phyloP scores from a whole-genome alignment of 805 yeast species.

The Saccharomycopsis selenospora region DNA sequence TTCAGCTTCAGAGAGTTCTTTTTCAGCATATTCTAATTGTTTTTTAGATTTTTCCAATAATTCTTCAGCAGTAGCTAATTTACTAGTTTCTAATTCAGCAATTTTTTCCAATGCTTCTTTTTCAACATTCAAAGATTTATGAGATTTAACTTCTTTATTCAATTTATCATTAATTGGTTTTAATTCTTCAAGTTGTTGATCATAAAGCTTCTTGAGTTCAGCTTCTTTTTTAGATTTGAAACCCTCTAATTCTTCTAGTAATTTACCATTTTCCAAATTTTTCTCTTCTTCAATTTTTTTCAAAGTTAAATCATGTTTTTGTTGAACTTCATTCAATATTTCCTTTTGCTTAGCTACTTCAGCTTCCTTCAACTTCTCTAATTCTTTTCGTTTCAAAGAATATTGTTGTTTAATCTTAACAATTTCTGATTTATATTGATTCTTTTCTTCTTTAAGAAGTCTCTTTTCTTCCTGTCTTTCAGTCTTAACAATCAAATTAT shows the following conservation, averaged over 20 bases:
- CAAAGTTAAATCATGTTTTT: slow-evolving; percentile 17
- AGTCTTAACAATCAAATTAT: slow-evolving; percentile 10
- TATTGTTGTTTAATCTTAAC: slow-evolving; percentile 7
- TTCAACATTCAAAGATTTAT: slow-evolving; percentile 11
- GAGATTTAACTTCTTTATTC: slow-evolving; percentile 4
- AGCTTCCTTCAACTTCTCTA: slow-evolving; percentile 12
- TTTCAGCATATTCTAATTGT: slow-evolving; percentile 14
- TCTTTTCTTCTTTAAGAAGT: slow-evolving; percentile 1
- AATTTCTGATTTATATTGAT: slow-evolving; percentile 9
- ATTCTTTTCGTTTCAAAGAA: slow-evolving; percentile 13
- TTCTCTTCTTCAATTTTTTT: slow-evolving; percentile 12
- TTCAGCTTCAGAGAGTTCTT: slow-evolving; percentile 12
- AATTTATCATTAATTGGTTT: slow-evolving; percentile 16
- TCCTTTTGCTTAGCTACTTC: slow-evolving; percentile 16
- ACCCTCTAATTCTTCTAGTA: slow-evolving; percentile 13
- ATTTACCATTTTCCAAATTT: slow-evolving; percentile 4
- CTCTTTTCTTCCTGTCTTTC: slow-evolving; percentile 7
- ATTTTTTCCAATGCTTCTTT: slow-evolving; percentile 12
- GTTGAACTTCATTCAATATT: slow-evolving; percentile 11
- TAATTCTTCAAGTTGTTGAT: slow-evolving; percentile 8
- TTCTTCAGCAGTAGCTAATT: slow-evolving; percentile 10
- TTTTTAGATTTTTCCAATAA: slow-evolving; percentile 11
- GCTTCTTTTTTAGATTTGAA: slow-evolving; percentile 9
- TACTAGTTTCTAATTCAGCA: slow-evolving; percentile 9
- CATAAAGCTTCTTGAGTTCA: slow-evolving; percentile 15